Base-by-base conservation (phyloP, 345 rosid genomes). In the Gossypium mustelinum region DNA sequence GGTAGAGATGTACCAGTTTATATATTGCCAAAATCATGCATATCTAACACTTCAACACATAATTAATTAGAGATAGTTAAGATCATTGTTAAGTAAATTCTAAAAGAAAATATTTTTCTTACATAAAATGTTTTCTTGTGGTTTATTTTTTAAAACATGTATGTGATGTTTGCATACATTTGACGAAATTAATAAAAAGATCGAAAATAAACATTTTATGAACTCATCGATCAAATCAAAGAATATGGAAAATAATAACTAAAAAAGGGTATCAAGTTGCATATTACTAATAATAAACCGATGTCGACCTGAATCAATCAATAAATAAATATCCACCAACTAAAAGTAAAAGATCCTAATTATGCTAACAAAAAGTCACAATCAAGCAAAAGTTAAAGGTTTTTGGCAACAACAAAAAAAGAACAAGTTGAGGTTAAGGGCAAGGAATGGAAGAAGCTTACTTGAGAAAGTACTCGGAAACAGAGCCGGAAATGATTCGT, bases 401-500 rank as follows among this genome's bases (percentile, higher is more conserved):
- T 34, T 34, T 34, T 34, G 41, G 0, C 7, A 1, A 2, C 45
- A 51, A 16, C 4, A 29, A 29, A 4, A 29, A 29, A 0, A 0
- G 6, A 34, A 34, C 39, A 34, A 34, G 39, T n/a, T 3, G 2
- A 6, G 56, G 34, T 13, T 24, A 22, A 12, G 67, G 45, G 6
- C 12, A 27, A 27, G 11, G 11, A 64, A 58, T 2, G 12, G 39
- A 34, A 34, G 39, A 2, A 43, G 50, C 95, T 85, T 85, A 90
- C 95, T 81, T 90, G 84, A 95, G 75, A 25, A 86, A 86, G 77
- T 88, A 77, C 78, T 95, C 99, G 1, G 99, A 95, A 10, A 87
- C 87, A 0, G 89, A 77, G 20, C 99, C 99, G 45, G 99, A 93
- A 48, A 84, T 48, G 72, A 95, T 93, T 27, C 99, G 82, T 0